A percentile compares a stretch with the other conserved stretches of the same genome.
phyloP scores from a whole-genome alignment of 805 yeast species.

The Ogataea degrootiae region DNA sequence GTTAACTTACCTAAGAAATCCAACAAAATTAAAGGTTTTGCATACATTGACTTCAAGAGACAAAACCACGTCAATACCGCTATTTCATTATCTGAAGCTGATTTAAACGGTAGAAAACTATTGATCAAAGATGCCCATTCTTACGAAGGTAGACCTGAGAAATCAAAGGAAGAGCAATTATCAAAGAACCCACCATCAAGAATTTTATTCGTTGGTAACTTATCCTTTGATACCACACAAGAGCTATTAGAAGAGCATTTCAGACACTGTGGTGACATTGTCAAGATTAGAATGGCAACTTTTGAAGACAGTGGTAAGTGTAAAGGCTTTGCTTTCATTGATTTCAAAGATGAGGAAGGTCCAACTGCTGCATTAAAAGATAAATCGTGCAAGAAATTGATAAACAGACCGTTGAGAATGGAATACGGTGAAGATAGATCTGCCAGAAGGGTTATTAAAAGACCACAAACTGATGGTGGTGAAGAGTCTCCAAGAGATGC shows the following conservation, averaged over 20 bases:
- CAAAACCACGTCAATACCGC: constrained; percentile 57
- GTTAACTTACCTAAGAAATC: constrained; percentile 75
- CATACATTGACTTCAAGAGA: constrained; percentile 76
- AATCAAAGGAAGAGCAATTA: constrained; percentile 37
- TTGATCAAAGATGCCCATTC: constrained; percentile 77
- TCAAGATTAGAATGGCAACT: constrained; percentile 91
- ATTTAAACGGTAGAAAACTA: constrained; percentile 78
- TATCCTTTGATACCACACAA: constrained; percentile 86
- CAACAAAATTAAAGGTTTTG: constrained; percentile 76
- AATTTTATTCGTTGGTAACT: constrained; percentile 86
- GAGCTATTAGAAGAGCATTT: constrained; percentile 76
- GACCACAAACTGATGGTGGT: constrained; percentile 1
- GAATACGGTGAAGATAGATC: constrained; percentile 96
- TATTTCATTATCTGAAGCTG: constrained; percentile 62
- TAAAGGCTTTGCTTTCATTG: constrained; percentile 93
- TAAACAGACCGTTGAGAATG: constrained; percentile 73
- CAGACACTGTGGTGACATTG: constrained; percentile 86
- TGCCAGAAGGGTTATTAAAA: constrained; percentile 25
- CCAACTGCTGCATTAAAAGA: constrained; percentile 81
- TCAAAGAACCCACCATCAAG: constrained; percentile 85
- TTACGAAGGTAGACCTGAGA: constrained; percentile 81
- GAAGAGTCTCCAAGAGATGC: neutral
- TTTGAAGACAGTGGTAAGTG: constrained; percentile 95
- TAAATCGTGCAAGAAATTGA: constrained; percentile 56
- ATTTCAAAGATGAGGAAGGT: constrained; percentile 73